A percentile compares a stretch with the other conserved stretches of the same genome.
These are phyloP conservation scores for Agastache rugosa DNA, from an alignment of 257 asterid genomes.

Conservation along the genomic window DNA sequence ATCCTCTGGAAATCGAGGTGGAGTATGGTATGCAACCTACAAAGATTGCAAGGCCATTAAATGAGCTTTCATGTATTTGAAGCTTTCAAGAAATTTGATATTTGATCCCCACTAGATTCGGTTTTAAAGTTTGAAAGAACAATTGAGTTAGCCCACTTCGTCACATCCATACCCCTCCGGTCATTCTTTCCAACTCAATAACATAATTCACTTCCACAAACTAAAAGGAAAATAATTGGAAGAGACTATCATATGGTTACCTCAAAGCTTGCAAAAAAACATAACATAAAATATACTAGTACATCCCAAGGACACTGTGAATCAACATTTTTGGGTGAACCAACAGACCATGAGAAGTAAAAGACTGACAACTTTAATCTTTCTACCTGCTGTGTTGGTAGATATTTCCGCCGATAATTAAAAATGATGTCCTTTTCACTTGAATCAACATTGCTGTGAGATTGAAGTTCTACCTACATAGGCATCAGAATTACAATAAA, in stretches of 20 bases:
- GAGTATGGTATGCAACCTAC: conserved; percentile 89
- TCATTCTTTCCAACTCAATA: conserved; percentile 19
- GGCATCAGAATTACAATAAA: conserved; percentile 26
- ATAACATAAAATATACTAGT: not conserved
- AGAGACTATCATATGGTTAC: conserved; percentile 15
- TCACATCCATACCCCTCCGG: not conserved
- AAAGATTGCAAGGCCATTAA: conserved; percentile 28
- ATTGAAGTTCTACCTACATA: conserved; percentile 79
- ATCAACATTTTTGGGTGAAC: not conserved
- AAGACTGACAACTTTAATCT: not conserved
- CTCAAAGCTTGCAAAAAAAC: not conserved
- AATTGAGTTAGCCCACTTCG: conserved; percentile 5
- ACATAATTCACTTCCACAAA: not conserved
- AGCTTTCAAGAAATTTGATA: not conserved
- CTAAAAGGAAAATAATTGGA: not conserved
- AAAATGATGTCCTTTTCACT: conserved; percentile 78
- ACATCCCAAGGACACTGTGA: not conserved
- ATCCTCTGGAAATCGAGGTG: conserved; percentile 83
- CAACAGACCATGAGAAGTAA: not conserved
- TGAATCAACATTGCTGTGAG: conserved; percentile 53
- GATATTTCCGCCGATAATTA: conserved; percentile 79
- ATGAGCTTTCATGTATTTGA: conserved; percentile 24
- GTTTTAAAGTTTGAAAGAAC: conserved; percentile 6
- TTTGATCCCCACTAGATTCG: not conserved
- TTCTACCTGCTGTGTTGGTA: conserved; percentile 85